Evolutionary conservation across 1,284 basidiomycete species (phyloP), one percentile per base, ranked within the genome.

Genomic region (Papiliotrema terrestris): DNA sequence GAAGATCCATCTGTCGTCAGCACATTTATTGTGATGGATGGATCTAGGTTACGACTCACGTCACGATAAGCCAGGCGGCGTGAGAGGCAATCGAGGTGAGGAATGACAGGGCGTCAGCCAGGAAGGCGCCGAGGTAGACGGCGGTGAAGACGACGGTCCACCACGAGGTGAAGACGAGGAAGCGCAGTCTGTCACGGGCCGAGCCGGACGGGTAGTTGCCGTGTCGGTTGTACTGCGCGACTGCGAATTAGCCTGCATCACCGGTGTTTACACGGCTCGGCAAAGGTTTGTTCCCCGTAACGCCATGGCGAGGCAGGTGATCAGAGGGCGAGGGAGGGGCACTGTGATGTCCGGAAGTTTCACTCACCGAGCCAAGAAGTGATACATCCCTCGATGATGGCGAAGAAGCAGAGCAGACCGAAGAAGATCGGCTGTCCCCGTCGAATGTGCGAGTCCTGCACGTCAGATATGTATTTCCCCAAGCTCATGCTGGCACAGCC

Each of bases 151-250:
- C 46, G 45, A 78, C 60, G 13, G 77, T 78, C 77, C 77, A 78
- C 75, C 75, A 77, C 6, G 72, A 73, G 39, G 62, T 60, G 67
- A 78, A 78, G 49, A 73, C 66, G 49, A 75, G 68, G 69, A 76
- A 77, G 54, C 69, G 67, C 51, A 71, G 55, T 49, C 73, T 66
- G 60, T 74, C 73, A 37, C 70, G 63, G 65, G 68, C 60, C 44
- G 69, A 67, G 57, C 51, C 20, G 51, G 57, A 60, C 29, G 70
- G 71, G 64, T 72, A 74, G 23, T 54, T 51, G 65, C 71, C 49
- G 46, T 69, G 49, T 43, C 62, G 48, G 62, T 70, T 69, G 60
- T 63, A 72, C 42, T 59, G 51, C 25, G 63, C 53, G n/a, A 69
- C 67, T 57, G 57, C 29, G 44, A 41, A 41, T 43, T 26, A 22